phyloP scores from a whole-genome alignment of 345 rosid genomes.

The Salix exigua region DNA sequence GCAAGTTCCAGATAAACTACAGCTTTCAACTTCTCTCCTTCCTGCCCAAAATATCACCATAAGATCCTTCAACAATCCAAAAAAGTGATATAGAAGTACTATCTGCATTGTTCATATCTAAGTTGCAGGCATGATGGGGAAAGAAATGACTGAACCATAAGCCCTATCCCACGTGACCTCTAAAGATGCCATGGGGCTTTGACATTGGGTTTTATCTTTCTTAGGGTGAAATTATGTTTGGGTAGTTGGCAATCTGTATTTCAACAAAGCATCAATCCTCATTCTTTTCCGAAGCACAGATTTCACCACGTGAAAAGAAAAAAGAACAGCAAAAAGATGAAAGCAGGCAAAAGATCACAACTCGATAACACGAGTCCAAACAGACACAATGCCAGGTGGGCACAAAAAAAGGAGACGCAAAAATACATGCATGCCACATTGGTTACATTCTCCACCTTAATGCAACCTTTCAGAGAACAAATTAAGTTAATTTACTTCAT shows the following conservation, averaged over 20 bases:
- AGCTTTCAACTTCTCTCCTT: conserved; percentile 71
- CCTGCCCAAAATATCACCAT: conserved; percentile 43
- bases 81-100: not conserved
- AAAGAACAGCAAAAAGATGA: not conserved
- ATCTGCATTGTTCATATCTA: not conserved
- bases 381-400: not conserved
- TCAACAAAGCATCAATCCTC: not conserved
- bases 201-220: not conserved
- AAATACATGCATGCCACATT: not conserved
- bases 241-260: not conserved
- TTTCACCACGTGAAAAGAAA: not conserved
- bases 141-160: not conserved
- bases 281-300: not conserved
- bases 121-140: too few species aligned
- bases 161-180: not conserved
- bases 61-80: conserved; percentile 2
- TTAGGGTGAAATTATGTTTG: not conserved
- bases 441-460: not conserved
- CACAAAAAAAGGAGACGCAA: not conserved
- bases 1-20: conserved; percentile 87
- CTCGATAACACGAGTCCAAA: not conserved
- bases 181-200: not conserved
- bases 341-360: not conserved
- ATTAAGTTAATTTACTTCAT: not conserved
- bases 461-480: not conserved